Evolutionary conservation across 352 stramenopile species (phyloP).

Genomic region (Phytophthora pinifolia): DNA sequence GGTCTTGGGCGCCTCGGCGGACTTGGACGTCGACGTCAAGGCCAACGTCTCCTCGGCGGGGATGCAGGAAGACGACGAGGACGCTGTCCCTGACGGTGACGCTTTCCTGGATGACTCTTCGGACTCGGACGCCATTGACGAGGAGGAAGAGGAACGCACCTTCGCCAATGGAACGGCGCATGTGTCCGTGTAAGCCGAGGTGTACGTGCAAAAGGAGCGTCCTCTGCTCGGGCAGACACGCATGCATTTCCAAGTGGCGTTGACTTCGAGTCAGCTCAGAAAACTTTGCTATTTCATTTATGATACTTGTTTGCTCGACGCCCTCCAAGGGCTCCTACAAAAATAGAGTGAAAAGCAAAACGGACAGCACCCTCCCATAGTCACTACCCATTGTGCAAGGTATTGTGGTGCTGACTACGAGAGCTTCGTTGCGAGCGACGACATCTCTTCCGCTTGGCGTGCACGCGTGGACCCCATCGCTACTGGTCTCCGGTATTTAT

Average conservation of each 20-base stretch:
- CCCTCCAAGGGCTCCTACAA: slow-evolving; percentile 11
- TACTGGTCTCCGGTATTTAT: slow-evolving; percentile 19
- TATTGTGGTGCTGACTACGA: slow-evolving; percentile 11
- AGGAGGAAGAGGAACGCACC: slow-evolving; percentile 55
- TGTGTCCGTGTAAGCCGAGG: slow-evolving; percentile 39
- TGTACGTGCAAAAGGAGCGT: not conserved
- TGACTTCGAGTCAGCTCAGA: not conserved
- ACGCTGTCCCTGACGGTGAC: slow-evolving; percentile 36
- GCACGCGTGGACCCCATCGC: slow-evolving; percentile 2
- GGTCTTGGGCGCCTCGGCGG: slow-evolving; percentile 40
- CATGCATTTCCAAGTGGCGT: slow-evolving; percentile 18
- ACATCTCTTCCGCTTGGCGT: slow-evolving; percentile 25
- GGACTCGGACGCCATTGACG: slow-evolving; percentile 45
- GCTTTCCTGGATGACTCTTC: slow-evolving; percentile 49
- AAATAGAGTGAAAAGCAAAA: slow-evolving; percentile 19
- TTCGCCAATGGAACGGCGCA: slow-evolving; percentile 47
- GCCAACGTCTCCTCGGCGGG: slow-evolving; percentile 31
- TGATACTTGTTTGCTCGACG: slow-evolving; percentile 7
- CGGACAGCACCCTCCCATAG: slow-evolving; percentile 6
- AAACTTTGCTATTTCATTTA: slow-evolving; percentile 19
- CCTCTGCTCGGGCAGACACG: slow-evolving; percentile 13
- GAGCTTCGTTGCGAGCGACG: slow-evolving; percentile 13
- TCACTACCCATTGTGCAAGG: slow-evolving; percentile 14
- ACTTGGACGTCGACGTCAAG: slow-evolving; percentile 58
- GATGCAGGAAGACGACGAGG: slow-evolving; percentile 34